These are phyloP conservation scores for Penicillium sp. DNA, from an alignment of 2,329 filamentous ascomycete genomes.

Conservation along the genomic window DNA sequence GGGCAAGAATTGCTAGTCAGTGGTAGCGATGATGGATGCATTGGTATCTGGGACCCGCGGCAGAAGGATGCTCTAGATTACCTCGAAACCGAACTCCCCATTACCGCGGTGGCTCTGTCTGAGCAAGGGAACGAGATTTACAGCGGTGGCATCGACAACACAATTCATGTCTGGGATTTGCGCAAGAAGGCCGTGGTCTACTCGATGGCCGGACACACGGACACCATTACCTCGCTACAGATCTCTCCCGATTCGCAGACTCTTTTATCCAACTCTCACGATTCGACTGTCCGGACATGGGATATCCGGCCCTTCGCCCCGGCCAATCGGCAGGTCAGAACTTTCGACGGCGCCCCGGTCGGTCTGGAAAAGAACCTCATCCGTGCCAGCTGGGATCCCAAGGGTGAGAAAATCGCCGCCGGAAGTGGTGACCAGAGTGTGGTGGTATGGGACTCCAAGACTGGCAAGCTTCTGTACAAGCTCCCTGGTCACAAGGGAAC, in stretches of 20 bases:
- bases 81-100: slow-evolving; percentile 83
- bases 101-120: slow-evolving; percentile 85
- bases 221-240: slow-evolving; percentile 83
- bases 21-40: slow-evolving; percentile 86
- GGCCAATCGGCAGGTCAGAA: slow-evolving; percentile 74
- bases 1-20: slow-evolving; percentile 88
- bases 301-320: slow-evolving; percentile 93
- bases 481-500: slow-evolving; percentile 91
- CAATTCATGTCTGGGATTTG: slow-evolving; percentile 95
- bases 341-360: slow-evolving; percentile 83
- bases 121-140: slow-evolving; percentile 95
- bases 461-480: slow-evolving; percentile 89
- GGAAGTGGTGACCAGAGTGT: slow-evolving; percentile 87
- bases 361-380: slow-evolving; percentile 90
- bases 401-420: slow-evolving; percentile 79
- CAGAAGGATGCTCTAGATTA: slow-evolving; percentile 83
- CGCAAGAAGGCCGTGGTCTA: slow-evolving; percentile 86
- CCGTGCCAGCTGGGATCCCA: slow-evolving; percentile 80
- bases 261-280: slow-evolving; percentile 85
- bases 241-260: slow-evolving; percentile 92
- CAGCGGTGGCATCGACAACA: slow-evolving; percentile 91
- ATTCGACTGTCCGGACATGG: slow-evolving; percentile 91
- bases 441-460: slow-evolving; percentile 82
- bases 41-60: slow-evolving; percentile 93
- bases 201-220: slow-evolving; percentile 79